Conservation (phyloP, 2,329 filamentous ascomycete genomes). For the Aureobasidium subglaciale region DNA sequence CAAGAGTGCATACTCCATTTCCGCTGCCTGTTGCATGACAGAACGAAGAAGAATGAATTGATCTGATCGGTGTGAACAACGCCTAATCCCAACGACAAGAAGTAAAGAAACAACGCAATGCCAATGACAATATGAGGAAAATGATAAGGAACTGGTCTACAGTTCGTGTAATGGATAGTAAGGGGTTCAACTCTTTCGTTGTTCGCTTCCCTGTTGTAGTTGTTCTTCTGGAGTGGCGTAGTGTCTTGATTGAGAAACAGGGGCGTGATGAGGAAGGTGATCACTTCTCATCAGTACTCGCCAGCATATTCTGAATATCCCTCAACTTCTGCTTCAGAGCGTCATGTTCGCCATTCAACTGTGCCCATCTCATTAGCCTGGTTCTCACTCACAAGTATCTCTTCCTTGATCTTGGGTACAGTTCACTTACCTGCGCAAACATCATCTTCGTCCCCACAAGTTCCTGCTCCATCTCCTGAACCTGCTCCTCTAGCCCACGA, state of each 20-base stretch:
- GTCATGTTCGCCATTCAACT: slow-evolving; percentile 44
- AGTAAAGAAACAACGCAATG: neutral
- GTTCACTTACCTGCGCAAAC: slow-evolving; percentile 75
- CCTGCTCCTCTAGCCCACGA: slow-evolving; percentile 74
- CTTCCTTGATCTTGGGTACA: slow-evolving; percentile 17
- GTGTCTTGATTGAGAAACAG: no score
- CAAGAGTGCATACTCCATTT: no score
- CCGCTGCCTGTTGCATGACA: no score
- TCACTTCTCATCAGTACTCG: neutral
- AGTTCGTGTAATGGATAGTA: no score
- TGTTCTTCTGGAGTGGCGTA: no score
- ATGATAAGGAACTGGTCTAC: neutral
- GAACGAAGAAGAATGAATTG: no score
- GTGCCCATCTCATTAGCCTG: neutral
- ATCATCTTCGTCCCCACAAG: slow-evolving; percentile 91
- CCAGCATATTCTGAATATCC: slow-evolving; percentile 39
- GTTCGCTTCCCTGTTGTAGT: no score
- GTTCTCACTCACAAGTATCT: neutral
- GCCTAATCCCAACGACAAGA: no score
- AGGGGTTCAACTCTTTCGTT: neutral
- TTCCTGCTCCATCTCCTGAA: slow-evolving; percentile 86
- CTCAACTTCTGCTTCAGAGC: slow-evolving; percentile 43
- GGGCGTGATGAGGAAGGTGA: no score
- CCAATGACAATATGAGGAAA: neutral
- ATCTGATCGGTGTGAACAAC: no score